A percentile compares a stretch with the other conserved stretches of the same genome.
phyloP scores from a whole-genome alignment of 257 asterid species.

The Nicotiana otophora region DNA sequence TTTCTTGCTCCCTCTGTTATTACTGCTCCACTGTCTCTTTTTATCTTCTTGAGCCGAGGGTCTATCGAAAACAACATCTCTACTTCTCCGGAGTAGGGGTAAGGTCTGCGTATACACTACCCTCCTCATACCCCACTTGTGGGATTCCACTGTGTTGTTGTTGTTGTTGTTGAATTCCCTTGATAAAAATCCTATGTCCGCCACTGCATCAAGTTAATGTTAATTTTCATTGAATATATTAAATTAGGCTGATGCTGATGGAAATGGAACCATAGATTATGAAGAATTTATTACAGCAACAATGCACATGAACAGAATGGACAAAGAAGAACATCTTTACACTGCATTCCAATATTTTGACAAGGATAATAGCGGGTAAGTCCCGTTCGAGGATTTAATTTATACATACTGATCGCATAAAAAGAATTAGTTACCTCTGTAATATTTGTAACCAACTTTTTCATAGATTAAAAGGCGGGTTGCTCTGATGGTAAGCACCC shows the following conservation, averaged over 20 bases:
- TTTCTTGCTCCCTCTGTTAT: no score
- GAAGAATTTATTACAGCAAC: constrained; percentile 97
- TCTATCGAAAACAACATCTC: no score
- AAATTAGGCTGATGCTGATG: constrained; percentile 87
- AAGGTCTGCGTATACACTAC: no score
- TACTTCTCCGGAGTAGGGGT: no score
- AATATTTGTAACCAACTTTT: neutral
- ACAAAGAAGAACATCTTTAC: constrained; percentile 94
- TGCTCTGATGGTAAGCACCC: no score
- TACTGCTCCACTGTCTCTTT: no score
- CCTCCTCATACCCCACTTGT: no score
- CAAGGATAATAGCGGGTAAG: constrained; percentile 93
- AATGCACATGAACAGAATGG: constrained; percentile 96
- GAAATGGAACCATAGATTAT: constrained; percentile 92
- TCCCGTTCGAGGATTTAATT: neutral
- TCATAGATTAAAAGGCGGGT: neutral
- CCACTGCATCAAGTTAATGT: neutral
- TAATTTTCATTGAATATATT: neutral
- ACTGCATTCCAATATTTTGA: constrained; percentile 97
- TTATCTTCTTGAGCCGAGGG: no score
- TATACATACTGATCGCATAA: neutral
- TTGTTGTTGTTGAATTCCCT: no score
- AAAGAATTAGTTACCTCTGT: no score
- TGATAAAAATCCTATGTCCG: no score
- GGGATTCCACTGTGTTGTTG: no score